A percentile compares a stretch with the other conserved stretches of the same genome.
Conservation (phyloP, 805 yeast species). For the Priceomyces carsonii region DNA sequence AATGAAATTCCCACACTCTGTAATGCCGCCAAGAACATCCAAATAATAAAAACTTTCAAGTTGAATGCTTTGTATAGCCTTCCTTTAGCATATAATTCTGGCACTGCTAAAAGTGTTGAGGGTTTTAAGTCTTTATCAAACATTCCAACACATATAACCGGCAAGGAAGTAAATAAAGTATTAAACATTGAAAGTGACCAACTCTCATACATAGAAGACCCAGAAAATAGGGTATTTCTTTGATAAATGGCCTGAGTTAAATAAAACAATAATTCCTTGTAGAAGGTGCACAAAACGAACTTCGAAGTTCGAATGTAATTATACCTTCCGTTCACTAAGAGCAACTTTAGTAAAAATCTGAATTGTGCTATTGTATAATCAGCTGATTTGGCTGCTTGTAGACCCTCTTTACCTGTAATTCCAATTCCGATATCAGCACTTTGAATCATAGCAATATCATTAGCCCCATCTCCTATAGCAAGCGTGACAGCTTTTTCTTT, state of each 20-base stretch:
- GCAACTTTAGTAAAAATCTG: conserved; percentile 74
- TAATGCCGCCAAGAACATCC: conserved; percentile 77
- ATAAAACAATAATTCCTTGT: conserved; percentile 89
- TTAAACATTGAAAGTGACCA: conserved; percentile 98
- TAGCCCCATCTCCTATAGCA: conserved; percentile 99
- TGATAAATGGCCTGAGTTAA: conserved; percentile 87
- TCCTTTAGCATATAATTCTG: conserved; percentile 83
- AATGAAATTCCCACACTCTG: conserved; percentile 76
- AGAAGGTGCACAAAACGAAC: conserved; percentile 90
- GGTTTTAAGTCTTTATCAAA: conserved; percentile 90
- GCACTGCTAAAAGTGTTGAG: conserved; percentile 84
- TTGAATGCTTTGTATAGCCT: conserved; percentile 74
- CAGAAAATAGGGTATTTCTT: conserved; percentile 83
- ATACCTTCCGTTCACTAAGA: conserved; percentile 94
- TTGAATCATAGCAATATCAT: conserved; percentile 98
- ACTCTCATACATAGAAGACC: conserved; percentile 89
- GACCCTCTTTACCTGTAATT: conserved; percentile 94
- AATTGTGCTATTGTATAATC: conserved; percentile 97
- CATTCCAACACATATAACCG: conserved; percentile 93
- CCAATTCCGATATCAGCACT: conserved; percentile 98
- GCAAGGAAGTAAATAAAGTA: conserved; percentile 89
- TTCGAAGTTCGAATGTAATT: conserved; percentile 90
- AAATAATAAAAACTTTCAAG: conserved; percentile 62
- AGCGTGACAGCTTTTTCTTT: conserved; percentile 74
- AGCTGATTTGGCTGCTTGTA: conserved; percentile 93